Evolutionary conservation across 805 yeast species (phyloP), one percentile per base, ranked within the genome.

Genomic region (Wickerhamomyces rabaulensis): DNA sequence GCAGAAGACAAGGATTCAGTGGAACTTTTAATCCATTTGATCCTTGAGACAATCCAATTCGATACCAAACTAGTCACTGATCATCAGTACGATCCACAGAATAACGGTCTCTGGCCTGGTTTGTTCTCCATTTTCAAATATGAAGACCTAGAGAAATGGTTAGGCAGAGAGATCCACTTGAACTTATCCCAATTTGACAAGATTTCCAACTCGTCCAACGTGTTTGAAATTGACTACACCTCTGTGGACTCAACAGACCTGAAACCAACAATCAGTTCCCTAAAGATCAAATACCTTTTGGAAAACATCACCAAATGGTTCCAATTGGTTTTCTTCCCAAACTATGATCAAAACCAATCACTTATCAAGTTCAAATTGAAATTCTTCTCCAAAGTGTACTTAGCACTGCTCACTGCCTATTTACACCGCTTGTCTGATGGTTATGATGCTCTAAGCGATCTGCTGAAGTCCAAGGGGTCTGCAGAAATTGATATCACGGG

Each of bases 171-270:
- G 54, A 58, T 66, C 7, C 66, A 68, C 23, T 58, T 73, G 27
- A 76, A 81, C 5, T 56, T 59, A 13, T 67, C 66, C 37, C 71
- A 80, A 51, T 76, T 72, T 44, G 62, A 64, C 4, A 74, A 71
- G 35, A 71, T 80, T 8, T 57, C 75, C 4, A 60, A 63, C 1
- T 54, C 69, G 0, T 46, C 57, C 2, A 70, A 75, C 49, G 74
- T 78, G 4, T 70, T 74, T 47, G 69, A 66, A 10, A 70, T 80
- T 20, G 76, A 80, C 45, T 62, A 61, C 42, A 78, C 78, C 44
- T 68, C 68, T 19, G 66, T 61, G 31, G 47, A 44, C 12, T 36
- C 31, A 12, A 50, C 48, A 9, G 65, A 65, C 35, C 53, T 71
- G 40, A 66, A 66, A 46, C 71, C 64, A 44, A 60, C 74, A 5